A percentile compares a stretch with the other conserved stretches of the same genome.
Conservation (phyloP, 306 rosid species). For the Crotalaria pallida region DNA sequence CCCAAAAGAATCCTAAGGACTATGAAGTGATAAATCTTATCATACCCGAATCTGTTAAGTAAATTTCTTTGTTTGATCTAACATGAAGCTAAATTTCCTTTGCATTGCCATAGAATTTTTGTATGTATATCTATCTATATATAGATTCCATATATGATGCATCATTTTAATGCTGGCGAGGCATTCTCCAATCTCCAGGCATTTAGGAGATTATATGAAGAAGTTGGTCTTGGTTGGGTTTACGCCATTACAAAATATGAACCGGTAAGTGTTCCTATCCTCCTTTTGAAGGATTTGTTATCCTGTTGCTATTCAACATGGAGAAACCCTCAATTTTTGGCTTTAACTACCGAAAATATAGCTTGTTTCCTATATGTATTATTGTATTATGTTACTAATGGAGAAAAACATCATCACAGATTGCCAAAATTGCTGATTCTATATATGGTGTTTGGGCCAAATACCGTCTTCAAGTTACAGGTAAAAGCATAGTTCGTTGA, state of each 20-base stretch:
- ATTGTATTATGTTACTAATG: constrained; percentile 15
- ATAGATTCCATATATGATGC: background rate
- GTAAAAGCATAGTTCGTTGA: constrained; percentile 23
- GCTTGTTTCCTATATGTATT: constrained; percentile 6
- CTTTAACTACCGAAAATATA: background rate
- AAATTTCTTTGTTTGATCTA: background rate
- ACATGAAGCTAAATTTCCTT: background rate
- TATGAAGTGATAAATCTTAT: background rate
- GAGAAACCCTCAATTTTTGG: background rate
- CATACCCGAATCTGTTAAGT: background rate
- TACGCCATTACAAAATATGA: constrained; percentile 80
- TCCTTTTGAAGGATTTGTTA: constrained; percentile 3
- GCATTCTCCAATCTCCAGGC: constrained; percentile 62
- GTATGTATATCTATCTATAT: background rate
- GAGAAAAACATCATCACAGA: constrained; percentile 33
- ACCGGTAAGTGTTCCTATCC: constrained; percentile 51
- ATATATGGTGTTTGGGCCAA: constrained; percentile 82
- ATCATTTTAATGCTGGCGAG: background rate
- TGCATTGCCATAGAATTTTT: background rate
- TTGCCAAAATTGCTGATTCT: constrained; percentile 59
- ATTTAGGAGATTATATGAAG: constrained; percentile 76
- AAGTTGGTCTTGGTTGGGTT: constrained; percentile 91
- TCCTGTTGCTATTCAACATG: background rate
- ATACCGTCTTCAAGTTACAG: constrained; percentile 83
- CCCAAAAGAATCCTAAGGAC: background rate